Evolutionary conservation across 208 protist genomes (phyloP).

Genomic region (Trypanosoma lewisi): DNA sequence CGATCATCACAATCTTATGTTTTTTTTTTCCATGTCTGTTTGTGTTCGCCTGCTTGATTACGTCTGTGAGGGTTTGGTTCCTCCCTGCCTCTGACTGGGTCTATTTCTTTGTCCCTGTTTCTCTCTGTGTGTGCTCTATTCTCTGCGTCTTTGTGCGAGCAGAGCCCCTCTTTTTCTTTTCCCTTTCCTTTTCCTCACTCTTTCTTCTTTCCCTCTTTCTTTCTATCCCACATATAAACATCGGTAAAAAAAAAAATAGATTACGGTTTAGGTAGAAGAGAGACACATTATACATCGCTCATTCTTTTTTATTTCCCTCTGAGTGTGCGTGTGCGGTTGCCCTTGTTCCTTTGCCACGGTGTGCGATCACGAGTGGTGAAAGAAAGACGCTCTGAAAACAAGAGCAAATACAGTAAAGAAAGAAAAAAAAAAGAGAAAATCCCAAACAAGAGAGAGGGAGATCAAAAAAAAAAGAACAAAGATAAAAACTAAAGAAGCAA

Average conservation of each 20-base stretch:
- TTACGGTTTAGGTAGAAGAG: no score
- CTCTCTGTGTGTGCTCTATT: neutral
- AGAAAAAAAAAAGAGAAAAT: neutral
- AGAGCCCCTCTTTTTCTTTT: neutral
- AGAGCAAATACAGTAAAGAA: neutral
- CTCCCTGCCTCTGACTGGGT: neutral
- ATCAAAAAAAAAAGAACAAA: conserved; percentile 4
- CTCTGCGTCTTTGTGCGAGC: neutral
- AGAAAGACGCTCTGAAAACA: neutral
- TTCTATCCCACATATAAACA: no score
- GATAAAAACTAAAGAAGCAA: neutral
- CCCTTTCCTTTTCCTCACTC: neutral
- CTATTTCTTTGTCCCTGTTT: neutral
- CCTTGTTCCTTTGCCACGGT: neutral
- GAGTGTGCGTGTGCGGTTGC: neutral
- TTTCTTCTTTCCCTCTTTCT: neutral
- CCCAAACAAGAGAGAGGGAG: neutral
- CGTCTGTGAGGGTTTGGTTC: conserved; percentile 18
- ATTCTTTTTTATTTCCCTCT: neutral
- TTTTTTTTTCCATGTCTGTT: no score
- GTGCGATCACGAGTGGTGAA: neutral
- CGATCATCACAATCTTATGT: neutral
- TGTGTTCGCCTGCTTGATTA: conserved; percentile 8
- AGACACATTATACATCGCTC: neutral
- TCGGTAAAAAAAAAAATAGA: no score